Conservation (phyloP, 306 rosid genomes). For the Quercus ilex region DNA sequence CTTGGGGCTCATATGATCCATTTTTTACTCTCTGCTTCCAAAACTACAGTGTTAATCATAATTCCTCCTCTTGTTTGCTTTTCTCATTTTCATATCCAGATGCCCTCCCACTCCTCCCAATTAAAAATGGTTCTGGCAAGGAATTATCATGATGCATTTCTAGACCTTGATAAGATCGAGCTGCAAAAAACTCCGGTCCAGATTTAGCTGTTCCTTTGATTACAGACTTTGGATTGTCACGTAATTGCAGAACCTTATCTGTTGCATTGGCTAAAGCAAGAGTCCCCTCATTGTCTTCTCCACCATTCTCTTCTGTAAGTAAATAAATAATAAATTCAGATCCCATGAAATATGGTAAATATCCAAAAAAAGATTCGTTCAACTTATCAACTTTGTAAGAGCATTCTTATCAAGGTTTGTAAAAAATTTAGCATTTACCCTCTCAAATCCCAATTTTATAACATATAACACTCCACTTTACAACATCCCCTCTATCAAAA, state of each 20-base stretch:
- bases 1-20: not conserved
- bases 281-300: slow-evolving; percentile 46
- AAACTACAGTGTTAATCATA: not conserved
- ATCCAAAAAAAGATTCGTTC: not conserved
- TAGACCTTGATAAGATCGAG: slow-evolving; percentile 77
- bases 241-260: slow-evolving; percentile 72
- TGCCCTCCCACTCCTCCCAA: slow-evolving; percentile 77
- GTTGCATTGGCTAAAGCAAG: slow-evolving; percentile 61
- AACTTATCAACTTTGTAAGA: not conserved
- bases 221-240: slow-evolving; percentile 42
- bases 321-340: not conserved
- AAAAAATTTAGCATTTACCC: too few species aligned
- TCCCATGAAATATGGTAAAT: not conserved
- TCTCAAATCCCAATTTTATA: too few species aligned
- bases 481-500: too few species aligned
- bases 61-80: slow-evolving; percentile 2
- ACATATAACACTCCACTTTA: too few species aligned
- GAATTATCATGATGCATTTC: slow-evolving; percentile 42
- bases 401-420: too few species aligned
- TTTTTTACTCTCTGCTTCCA: not conserved
- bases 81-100: slow-evolving; percentile 59
- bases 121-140: slow-evolving; percentile 51
- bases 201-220: slow-evolving; percentile 54
- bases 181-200: slow-evolving; percentile 71
- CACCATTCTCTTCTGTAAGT: slow-evolving; percentile 39